Evolutionary conservation across 2,329 filamentous ascomycete genomes (phyloP).

Genomic region (Fusarium sp.): DNA sequence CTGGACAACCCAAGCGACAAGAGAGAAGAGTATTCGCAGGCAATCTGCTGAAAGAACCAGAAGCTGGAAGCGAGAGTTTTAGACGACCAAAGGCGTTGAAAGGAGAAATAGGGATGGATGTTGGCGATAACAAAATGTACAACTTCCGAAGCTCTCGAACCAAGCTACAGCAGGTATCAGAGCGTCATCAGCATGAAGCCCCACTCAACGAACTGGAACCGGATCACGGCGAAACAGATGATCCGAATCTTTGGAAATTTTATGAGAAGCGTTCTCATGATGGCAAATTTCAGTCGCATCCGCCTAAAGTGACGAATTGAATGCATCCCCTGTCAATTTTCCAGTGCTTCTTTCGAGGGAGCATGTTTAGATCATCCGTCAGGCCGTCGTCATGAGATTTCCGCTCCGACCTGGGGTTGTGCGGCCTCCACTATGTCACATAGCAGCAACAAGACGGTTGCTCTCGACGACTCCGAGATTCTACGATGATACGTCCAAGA

Average conservation of each 20-base stretch:
- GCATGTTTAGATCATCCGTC: constrained; percentile 27
- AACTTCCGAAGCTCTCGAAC: constrained; percentile 37
- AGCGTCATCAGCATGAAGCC: constrained; percentile 38
- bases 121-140: constrained; percentile 16
- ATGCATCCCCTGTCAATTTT: constrained; percentile 6
- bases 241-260: constrained; percentile 40
- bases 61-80: background rate
- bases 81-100: constrained; percentile 12
- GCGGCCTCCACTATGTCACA: constrained; percentile 35
- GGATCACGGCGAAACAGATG: constrained; percentile 33
- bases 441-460: constrained; percentile 36
- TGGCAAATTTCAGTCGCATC: constrained; percentile 25
- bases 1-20: background rate
- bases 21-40: background rate
- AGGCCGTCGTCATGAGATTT: constrained; percentile 46
- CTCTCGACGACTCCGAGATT: constrained; percentile 42
- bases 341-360: constrained; percentile 8
- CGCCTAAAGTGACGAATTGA: background rate
- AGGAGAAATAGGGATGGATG: background rate
- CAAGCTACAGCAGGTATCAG: background rate
- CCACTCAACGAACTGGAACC: constrained; percentile 27
- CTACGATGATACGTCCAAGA: background rate
- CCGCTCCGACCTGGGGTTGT: constrained; percentile 43
- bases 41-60: background rate
- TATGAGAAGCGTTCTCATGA: constrained; percentile 24